Base-by-base conservation (phyloP, 768 basidiomycete genomes). In the Leccinum aurantiacum region DNA sequence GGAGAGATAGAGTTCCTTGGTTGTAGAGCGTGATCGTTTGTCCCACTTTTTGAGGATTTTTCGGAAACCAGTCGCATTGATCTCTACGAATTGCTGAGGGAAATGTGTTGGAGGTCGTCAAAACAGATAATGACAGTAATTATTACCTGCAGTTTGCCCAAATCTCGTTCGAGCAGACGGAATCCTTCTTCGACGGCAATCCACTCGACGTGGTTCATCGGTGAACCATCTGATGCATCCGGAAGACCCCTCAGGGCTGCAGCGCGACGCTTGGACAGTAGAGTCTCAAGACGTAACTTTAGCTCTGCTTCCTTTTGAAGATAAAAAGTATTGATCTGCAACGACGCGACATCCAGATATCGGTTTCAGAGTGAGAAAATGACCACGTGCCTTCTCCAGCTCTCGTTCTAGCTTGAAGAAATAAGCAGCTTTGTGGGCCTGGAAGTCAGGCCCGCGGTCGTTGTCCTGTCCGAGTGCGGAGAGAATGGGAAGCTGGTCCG, bases 41-140 rank as follows among this genome's bases (percentile, higher is more conserved):
- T 98, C 97, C 83, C 93, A 99, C 73, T 99, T 99, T 71, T 99
- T 98, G 62, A 98, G 76, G 52, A 98, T 98, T 74, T 98, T 98
- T 49, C 95, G 85, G 73, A 98, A 98, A 4, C 95, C 97, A 10
- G 88, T 93, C 6, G 91, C 97, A 71, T 98, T 99, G 69, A 97
- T 90, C 76, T 98, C 97, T 63, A 99, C 87, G 69, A 95, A 99
- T 84, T 94, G 91, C 94, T 95, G 70, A 48, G 57, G 66, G 41
- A 56, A 29, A 29, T 0, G 62, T 64, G 59, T 68, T 65, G 65
- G 65, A 46, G 15, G 27, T 29, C 15, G 47, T 58, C 56, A 64
- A 33, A 53, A 44, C 54, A 58, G 54, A 65, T 56, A 59, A 46
- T 46, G 11, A 54, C 54, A 35, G 52, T 15, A 27, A 59, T 58